Conservation (phyloP, 768 basidiomycete species). For the Boletales sp. region DNA sequence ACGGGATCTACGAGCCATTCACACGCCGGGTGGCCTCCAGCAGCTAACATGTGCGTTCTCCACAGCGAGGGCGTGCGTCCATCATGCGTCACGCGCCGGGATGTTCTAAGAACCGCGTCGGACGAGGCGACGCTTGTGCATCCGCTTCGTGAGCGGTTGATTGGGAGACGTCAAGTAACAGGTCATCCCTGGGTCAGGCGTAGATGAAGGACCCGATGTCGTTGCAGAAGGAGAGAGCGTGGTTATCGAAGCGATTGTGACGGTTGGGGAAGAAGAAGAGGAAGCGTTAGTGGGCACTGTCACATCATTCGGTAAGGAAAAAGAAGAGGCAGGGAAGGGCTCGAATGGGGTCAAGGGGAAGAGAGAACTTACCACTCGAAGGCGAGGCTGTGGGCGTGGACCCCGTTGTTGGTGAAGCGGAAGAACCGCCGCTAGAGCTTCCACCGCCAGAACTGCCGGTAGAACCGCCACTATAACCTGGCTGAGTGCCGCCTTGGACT, state of each 20-base stretch:
- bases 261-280: slow-evolving; percentile 11
- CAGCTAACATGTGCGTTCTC: not conserved
- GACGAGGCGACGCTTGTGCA: slow-evolving; percentile 25
- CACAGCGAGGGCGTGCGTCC: not conserved
- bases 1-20: not conserved
- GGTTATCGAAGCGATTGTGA: not conserved
- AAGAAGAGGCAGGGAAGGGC: not conserved
- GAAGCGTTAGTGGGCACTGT: slow-evolving; percentile 25
- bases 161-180: slow-evolving; percentile 18
- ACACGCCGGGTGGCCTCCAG: not conserved
- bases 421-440: slow-evolving; percentile 8
- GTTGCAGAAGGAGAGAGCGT: slow-evolving; percentile 3
- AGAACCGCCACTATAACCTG: not conserved
- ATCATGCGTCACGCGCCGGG: not conserved
- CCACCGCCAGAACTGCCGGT: not conserved
- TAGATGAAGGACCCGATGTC: slow-evolving; percentile 1
- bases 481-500: slow-evolving; percentile 17
- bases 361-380: slow-evolving; percentile 16
- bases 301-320: slow-evolving; percentile 17
- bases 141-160: slow-evolving; percentile 16
- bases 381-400: slow-evolving; percentile 13
- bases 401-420: slow-evolving; percentile 10
- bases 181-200: slow-evolving; percentile 3
- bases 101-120: slow-evolving; percentile 7
- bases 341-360: not conserved